Evolutionary conservation across 495 filamentous ascomycete genomes (phyloP).

Genomic region (Aspergillus campestris): DNA sequence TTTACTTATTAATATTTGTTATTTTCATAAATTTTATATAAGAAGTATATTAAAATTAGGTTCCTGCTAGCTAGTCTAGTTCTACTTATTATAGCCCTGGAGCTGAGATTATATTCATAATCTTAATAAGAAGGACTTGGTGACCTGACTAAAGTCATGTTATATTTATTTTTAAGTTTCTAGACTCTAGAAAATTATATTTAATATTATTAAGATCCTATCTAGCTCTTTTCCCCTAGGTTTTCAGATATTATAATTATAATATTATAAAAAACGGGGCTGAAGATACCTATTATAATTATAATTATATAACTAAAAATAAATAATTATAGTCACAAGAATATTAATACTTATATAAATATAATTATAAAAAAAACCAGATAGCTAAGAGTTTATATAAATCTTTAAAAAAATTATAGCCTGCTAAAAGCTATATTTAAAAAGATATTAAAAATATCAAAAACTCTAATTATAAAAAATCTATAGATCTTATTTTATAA

Average conservation of each 20-base stretch:
- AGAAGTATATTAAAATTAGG: not conserved
- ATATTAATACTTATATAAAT: slow-evolving; percentile 1
- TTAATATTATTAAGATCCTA: not conserved
- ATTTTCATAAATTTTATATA: not conserved
- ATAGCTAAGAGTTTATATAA: too few species aligned
- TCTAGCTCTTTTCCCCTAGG: too few species aligned
- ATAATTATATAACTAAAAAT: not conserved
- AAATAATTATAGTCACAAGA: slow-evolving; percentile 3
- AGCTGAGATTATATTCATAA: too few species aligned
- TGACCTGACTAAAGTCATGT: not conserved
- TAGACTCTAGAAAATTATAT: not conserved
- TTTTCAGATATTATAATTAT: not conserved
- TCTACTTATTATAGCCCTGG: too few species aligned
- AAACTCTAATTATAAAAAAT: not conserved
- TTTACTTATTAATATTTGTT: not conserved
- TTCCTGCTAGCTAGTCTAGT: not conserved
- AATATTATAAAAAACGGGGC: not conserved
- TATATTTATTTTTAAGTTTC: not conserved
- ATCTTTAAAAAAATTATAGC: not conserved
- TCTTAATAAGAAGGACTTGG: too few species aligned
- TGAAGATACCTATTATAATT: not conserved
- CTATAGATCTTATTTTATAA: slow-evolving; percentile 1
- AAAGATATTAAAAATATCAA: not conserved
- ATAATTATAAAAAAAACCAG: too few species aligned
- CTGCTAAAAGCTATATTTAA: not conserved